Base-by-base conservation (phyloP, 106 monocot species). In the Acorus calamus region DNA sequence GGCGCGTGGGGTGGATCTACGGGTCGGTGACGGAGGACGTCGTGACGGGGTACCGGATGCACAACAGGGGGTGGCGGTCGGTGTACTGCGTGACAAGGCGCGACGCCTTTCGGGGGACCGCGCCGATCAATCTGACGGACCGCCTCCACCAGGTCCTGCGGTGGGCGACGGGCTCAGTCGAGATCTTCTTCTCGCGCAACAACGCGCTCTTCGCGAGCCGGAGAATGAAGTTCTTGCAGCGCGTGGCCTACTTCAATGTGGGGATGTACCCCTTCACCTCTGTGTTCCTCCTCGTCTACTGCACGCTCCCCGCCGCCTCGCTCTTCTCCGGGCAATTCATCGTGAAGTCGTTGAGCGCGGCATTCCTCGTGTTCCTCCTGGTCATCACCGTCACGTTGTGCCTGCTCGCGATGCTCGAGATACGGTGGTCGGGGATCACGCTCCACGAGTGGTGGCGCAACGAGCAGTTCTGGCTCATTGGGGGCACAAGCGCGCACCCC, bases 171-270 rank as follows among this genome's bases (percentile, higher is more conserved):
- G 96, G 96, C 5, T 98, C 98, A 0, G 98, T 98, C n/a, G 98
- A 98, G 92, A 98, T 98, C 58, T 98, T 98, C 98, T 98, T 98
- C 76, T 98, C 98, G 2, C 68, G 77, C 6, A 98, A 98, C 85
- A 98, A 98, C 41, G 92, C 98, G 0, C 61, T 98, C 10, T 81
- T 98, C 58, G 98, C 91, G 5, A 74, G 75, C 46, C 68, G 71
- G 11, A 66, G 88, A 62, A 98, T 98, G 98, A 98, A 92, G 70
- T 74, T 98, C 52, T 60, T 98, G 65, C 98, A 98, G 72, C 59
- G 92, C 41, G 72, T 96, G 42, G 82, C 96, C 8, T 96, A 96
- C 71, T 96, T 91, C 80, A 96, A 91, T 49, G 75, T 73, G 3
- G 96, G 90, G 5, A 80, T 96, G 64, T 96, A 96, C 56, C 96